Percentiles rank a stretch among this genome's conserved stretches.
phyloP scores from a whole-genome alignment of 352 stramenopile genomes.

The Pythium apleroticum region DNA sequence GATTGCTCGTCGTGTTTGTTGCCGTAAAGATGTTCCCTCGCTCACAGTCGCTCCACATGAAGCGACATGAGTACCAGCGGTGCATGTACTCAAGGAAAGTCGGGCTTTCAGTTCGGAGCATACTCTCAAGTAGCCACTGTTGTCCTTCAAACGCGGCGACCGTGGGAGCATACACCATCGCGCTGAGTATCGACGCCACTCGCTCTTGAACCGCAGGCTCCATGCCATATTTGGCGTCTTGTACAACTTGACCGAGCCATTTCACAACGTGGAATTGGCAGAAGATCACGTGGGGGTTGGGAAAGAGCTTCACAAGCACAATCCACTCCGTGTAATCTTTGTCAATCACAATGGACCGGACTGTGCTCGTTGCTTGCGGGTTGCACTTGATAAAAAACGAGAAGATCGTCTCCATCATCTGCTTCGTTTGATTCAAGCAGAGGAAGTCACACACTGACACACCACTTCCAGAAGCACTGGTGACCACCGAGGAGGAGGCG shows the following conservation, averaged over 20 bases:
- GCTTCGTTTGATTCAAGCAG: no score
- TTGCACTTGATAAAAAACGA: no score
- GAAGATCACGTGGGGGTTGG: no score
- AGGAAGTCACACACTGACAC: no score
- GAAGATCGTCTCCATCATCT: no score
- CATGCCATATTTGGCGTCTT: neutral
- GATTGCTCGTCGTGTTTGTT: conserved; percentile 9
- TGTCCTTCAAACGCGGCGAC: neutral
- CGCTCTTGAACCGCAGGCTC: neutral
- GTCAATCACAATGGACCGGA: no score
- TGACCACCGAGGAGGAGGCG: no score
- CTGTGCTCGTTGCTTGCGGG: no score
- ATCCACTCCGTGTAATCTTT: no score
- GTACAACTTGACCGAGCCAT: conserved; percentile 9
- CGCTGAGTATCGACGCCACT: neutral
- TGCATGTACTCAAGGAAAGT: conserved; percentile 6
- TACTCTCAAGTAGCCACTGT: neutral
- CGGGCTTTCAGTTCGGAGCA: neutral
- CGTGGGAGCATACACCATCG: conserved; percentile 8
- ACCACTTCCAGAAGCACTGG: no score
- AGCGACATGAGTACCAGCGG: conserved; percentile 1
- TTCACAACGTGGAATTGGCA: neutral
- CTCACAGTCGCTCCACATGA: conserved; percentile 7
- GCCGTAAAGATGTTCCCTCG: conserved; percentile 5
- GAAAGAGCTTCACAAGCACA: no score